Percentiles rank a stretch among this genome's conserved stretches.
These are phyloP conservation scores for Noccaea caerulescens DNA, from an alignment of 345 rosid genomes.

Conservation along the genomic window DNA sequence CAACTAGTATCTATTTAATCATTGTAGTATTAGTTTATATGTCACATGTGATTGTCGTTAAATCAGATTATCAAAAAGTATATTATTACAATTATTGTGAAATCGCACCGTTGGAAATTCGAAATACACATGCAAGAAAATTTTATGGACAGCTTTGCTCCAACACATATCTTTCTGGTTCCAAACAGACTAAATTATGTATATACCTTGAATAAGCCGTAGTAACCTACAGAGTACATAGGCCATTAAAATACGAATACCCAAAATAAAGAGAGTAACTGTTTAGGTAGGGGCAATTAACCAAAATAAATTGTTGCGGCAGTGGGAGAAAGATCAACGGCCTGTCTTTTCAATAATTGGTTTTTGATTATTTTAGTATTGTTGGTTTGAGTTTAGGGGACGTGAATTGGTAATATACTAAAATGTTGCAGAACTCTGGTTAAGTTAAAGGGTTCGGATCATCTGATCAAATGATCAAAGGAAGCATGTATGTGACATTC, in stretches of 20 bases:
- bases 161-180: slow-evolving; percentile 27
- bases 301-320: neutral
- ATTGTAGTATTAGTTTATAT: slow-evolving; percentile 22
- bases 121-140: slow-evolving; percentile 26
- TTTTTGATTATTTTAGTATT: neutral
- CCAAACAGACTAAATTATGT: neutral
- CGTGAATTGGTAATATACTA: neutral
- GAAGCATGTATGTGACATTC: neutral
- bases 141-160: slow-evolving; percentile 31
- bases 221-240: neutral
- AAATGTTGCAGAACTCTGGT: slow-evolving; percentile 1
- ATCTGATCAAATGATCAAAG: neutral
- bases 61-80: neutral
- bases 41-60: slow-evolving; percentile 35
- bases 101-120: slow-evolving; percentile 33
- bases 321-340: slow-evolving; percentile 10
- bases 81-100: slow-evolving; percentile 15
- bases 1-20: slow-evolving; percentile 12
- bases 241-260: slow-evolving; percentile 3
- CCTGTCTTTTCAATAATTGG: slow-evolving; percentile 17
- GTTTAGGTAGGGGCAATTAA: slow-evolving; percentile 2
- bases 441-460: neutral
- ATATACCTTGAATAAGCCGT: slow-evolving; percentile 1
- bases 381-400: neutral
- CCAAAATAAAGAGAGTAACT: neutral